Evolutionary conservation across 495 filamentous ascomycete genomes (phyloP).

Genomic region (Aspergillus saccharolyticus): DNA sequence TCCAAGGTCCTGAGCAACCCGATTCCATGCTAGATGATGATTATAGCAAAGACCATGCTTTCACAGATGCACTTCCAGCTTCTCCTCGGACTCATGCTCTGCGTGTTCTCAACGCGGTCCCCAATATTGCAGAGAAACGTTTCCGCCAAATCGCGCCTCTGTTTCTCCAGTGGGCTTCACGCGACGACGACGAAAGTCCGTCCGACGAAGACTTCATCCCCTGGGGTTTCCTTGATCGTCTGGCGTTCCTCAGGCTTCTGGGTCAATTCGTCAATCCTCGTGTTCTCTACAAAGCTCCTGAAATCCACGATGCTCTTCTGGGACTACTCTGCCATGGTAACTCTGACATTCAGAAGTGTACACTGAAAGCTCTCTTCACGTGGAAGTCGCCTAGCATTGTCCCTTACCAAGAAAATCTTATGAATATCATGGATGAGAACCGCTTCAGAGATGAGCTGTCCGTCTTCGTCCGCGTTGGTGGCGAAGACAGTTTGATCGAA

Average conservation of each 20-base stretch:
- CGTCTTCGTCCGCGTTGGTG: constrained; percentile 66
- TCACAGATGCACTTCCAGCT: constrained; percentile 31
- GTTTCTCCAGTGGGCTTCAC: constrained; percentile 69
- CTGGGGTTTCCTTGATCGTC: constrained; percentile 67
- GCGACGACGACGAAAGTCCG: constrained; percentile 45
- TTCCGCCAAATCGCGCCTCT: constrained; percentile 81
- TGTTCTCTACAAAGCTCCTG: constrained; percentile 69
- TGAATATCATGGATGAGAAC: constrained; percentile 85
- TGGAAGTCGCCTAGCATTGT: constrained; percentile 77
- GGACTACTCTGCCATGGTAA: constrained; percentile 79
- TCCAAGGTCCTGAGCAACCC: constrained; percentile 21
- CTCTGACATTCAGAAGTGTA: constrained; percentile 76
- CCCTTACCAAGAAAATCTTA: constrained; percentile 79
- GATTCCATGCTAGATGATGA: constrained; percentile 23
- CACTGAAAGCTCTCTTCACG: constrained; percentile 77
- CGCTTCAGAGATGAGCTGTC: constrained; percentile 88
- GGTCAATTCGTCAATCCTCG: constrained; percentile 78
- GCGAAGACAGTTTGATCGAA: constrained; percentile 69
- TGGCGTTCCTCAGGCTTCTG: constrained; percentile 77
- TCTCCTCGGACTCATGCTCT: constrained; percentile 70
- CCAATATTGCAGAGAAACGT: constrained; percentile 73
- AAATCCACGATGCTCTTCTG: constrained; percentile 70
- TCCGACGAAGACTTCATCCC: constrained; percentile 23
- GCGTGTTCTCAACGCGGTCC: constrained; percentile 66
- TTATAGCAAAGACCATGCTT: constrained; percentile 31